A percentile compares a stretch with the other conserved stretches of the same genome.
These are phyloP conservation scores for Staphylotrichum tortipilum DNA, from an alignment of 495 filamentous ascomycete genomes.

Conservation along the genomic window DNA sequence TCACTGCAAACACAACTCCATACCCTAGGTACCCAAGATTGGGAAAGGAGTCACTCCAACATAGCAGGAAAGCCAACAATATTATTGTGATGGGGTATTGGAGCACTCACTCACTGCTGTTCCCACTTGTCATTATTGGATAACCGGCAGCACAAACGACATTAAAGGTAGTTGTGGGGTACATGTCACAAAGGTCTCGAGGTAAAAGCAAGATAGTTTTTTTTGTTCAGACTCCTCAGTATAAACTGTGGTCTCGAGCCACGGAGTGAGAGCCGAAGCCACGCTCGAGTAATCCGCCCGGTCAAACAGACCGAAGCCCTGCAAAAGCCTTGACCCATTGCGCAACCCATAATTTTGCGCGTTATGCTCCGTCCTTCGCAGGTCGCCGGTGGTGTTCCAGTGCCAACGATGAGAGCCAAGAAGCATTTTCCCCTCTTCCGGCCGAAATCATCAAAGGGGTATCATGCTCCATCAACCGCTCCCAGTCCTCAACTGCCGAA, in stretches of 20 bases:
- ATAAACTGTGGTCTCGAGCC: conserved; percentile 20
- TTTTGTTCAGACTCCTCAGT: conserved; percentile 32
- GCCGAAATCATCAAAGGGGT: conserved; percentile 28
- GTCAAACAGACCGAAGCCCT: conserved; percentile 13
- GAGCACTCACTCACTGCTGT: too few relatives aligned
- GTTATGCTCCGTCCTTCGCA: conserved; percentile 9
- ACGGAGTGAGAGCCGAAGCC: conserved; percentile 16
- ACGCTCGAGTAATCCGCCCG: conserved; percentile 10
- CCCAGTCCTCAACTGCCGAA: conserved; percentile 34
- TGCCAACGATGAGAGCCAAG: conserved; percentile 21
- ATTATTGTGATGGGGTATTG: too few relatives aligned
- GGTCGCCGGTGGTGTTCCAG: conserved; percentile 20
- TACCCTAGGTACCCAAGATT: too few relatives aligned
- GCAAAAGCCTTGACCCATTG: conserved; percentile 22
- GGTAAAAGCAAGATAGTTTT: conserved; percentile 22
- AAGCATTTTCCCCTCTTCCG: conserved; percentile 20
- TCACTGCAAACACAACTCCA: too few relatives aligned
- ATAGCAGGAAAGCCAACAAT: too few relatives aligned
- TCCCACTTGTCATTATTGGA: too few relatives aligned
- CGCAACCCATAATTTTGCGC: conserved; percentile 9
- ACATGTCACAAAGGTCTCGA: neutral
- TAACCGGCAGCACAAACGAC: too few relatives aligned
- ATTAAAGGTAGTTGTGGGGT: too few relatives aligned
- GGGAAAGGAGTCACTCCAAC: too few relatives aligned
- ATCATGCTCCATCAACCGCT: conserved; percentile 29